phyloP scores from a whole-genome alignment of 2,329 filamentous ascomycete genomes.

The Chrysoporthe cubensis region DNA sequence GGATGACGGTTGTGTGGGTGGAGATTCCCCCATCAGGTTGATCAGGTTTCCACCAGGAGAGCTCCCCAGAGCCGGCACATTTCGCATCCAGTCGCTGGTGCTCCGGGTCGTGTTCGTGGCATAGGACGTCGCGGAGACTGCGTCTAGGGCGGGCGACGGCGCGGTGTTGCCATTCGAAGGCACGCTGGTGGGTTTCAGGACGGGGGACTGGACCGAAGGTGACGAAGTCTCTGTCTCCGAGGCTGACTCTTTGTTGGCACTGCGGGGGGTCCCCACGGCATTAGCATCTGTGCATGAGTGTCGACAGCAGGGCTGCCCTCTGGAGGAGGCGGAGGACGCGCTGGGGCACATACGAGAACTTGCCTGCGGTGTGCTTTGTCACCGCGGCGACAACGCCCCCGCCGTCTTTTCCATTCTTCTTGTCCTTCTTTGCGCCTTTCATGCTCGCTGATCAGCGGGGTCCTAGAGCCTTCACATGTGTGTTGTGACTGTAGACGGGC shows the following conservation, averaged over 20 bases:
- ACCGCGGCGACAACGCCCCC: constrained; percentile 57
- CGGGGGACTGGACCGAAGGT: constrained; percentile 49
- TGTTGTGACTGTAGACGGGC: constrained; percentile 11
- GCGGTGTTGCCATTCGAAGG: constrained; percentile 47
- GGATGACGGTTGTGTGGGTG: constrained; percentile 56
- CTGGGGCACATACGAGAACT: constrained; percentile 51
- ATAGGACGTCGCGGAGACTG: constrained; percentile 53
- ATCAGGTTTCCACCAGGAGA: constrained; percentile 57
- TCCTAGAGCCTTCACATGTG: constrained; percentile 15
- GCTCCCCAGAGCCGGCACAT: constrained; percentile 46
- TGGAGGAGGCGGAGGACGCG: constrained; percentile 32
- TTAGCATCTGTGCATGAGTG: constrained; percentile 34
- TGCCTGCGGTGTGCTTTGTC: constrained; percentile 56
- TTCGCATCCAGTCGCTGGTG: constrained; percentile 51
- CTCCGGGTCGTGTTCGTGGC: constrained; percentile 53
- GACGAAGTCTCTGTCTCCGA: constrained; percentile 51
- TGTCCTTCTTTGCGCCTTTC: constrained; percentile 54
- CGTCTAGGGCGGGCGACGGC: constrained; percentile 52
- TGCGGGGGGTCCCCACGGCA: constrained; percentile 35
- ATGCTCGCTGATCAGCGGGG: constrained; percentile 29
- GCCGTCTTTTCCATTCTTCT: constrained; percentile 59
- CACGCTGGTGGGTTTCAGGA: constrained; percentile 47
- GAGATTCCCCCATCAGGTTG: constrained; percentile 55
- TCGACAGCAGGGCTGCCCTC: constrained; percentile 23
- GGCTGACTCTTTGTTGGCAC: constrained; percentile 37